phyloP scores from a whole-genome alignment of 345 rosid genomes.

The Salix koriyanagi region DNA sequence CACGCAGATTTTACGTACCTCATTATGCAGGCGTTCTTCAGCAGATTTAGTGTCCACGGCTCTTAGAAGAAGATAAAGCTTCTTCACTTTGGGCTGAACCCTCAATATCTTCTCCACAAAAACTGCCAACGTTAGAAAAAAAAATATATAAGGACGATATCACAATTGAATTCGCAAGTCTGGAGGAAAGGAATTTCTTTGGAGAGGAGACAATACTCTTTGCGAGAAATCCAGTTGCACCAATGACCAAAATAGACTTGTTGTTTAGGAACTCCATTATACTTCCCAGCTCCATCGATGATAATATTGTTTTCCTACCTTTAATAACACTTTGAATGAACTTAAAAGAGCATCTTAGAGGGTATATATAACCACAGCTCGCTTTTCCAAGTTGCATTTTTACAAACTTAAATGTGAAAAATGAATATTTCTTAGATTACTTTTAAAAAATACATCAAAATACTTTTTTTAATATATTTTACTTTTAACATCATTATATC shows the following conservation, averaged over 20 bases:
- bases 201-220: not conserved
- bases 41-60: slow-evolving; percentile 25
- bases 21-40: too few relatives aligned
- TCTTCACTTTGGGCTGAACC: slow-evolving; percentile 33
- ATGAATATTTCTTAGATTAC: too few relatives aligned
- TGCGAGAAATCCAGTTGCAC: slow-evolving; percentile 15
- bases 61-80: slow-evolving; percentile 35
- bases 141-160: not conserved
- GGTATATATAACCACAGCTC: too few relatives aligned
- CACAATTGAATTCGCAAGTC: too few relatives aligned
- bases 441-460: too few relatives aligned
- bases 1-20: too few relatives aligned
- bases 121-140: slow-evolving; percentile 15
- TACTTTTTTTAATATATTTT: too few relatives aligned
- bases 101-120: slow-evolving; percentile 35
- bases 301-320: not conserved
- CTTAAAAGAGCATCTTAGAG: too few relatives aligned
- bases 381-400: too few relatives aligned
- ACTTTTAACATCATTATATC: too few relatives aligned
- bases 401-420: too few relatives aligned
- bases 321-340: too few relatives aligned
- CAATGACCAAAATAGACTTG: slow-evolving; percentile 5
- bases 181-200: not conserved
- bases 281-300: slow-evolving; percentile 6
- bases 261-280: not conserved